Evolutionary conservation across 2,329 filamentous ascomycete species (phyloP).

Genomic region (Trichoderma sp.): DNA sequence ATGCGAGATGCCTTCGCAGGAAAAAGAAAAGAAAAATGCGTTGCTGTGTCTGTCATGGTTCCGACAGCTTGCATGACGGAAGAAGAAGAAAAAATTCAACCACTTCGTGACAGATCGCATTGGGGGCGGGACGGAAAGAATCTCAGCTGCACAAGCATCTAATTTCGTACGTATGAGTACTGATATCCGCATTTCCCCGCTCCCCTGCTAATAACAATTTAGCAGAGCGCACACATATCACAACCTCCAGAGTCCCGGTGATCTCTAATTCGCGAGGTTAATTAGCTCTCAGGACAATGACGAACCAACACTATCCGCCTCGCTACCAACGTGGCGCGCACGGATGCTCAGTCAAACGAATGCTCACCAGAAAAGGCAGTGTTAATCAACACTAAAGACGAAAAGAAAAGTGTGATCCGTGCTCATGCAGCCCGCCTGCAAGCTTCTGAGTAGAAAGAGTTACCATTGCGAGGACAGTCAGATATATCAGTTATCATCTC

Average conservation of each 20-base stretch:
- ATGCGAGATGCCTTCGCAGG: not conserved
- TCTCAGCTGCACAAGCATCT: not conserved
- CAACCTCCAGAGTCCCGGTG: not conserved
- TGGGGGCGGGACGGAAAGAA: not conserved
- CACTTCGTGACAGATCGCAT: not conserved
- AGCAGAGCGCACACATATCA: not conserved
- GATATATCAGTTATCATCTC: not conserved
- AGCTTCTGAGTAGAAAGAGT: not conserved
- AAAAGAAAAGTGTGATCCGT: not conserved
- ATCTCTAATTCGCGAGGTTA: not conserved
- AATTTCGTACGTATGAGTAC: not conserved
- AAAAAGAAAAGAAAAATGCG: not conserved
- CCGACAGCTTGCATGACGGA: not conserved
- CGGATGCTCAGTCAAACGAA: not conserved
- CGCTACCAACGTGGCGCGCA: not conserved
- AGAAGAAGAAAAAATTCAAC: not conserved
- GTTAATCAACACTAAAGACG: not conserved
- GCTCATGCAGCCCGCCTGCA: not conserved
- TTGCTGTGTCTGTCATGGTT: not conserved
- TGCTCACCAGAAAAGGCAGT: not conserved
- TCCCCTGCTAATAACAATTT: not conserved
- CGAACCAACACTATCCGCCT: not conserved
- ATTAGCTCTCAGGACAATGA: not conserved
- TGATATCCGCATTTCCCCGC: not conserved
- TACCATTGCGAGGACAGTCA: not conserved